Evolutionary conservation across 2,329 filamentous ascomycete species (phyloP), one percentile per base, ranked within the genome.

Genomic region (Cadophora sp.): DNA sequence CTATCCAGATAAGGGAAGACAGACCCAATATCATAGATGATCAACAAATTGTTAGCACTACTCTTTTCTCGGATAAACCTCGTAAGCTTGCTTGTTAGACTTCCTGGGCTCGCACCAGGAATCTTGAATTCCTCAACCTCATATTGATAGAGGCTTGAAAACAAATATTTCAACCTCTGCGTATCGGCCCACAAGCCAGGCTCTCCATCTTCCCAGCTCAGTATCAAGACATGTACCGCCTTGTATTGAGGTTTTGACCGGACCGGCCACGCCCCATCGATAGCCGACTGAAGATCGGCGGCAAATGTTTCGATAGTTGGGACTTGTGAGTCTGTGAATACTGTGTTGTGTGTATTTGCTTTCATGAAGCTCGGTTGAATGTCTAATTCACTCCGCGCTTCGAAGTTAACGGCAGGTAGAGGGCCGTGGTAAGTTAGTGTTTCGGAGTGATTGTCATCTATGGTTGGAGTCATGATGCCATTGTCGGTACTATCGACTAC

Each of bases 131-230:
- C 48, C 29, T 70, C 31, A 1, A 68, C 66, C 12, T 65, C 26
- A 34, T 51, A 72, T 8, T 53, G 5, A 55, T 70, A 72, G 12
- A 48, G 40, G 1, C 58, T 40, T 16, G 46, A 19, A 14, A 72
- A 64, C 3, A 67, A 61, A 50, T 53, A 31, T 60, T 48, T 6
- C n/a, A 72, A 37, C 4, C 37, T 22, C 11, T 64, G 14, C 16
- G 68, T 37, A 11, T 72, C 68, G 11, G 3, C 4, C 22, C 53
- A 11, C 19, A 69, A 62, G 6, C 64, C 66, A 9, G 68, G 29
- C 34, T 69, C 58, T 48, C 68, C 70, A 8, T 70, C 68, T 24
- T 67, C 61, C 68, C 70, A 72, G 0, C 27, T 56, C 14, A 72
- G 5, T 8, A 72, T 24, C n/a, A 72, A 24, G 19, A 66, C 70